Conservation (phyloP, 129 eudicot species). For the Saposhnikovia divaricata region DNA sequence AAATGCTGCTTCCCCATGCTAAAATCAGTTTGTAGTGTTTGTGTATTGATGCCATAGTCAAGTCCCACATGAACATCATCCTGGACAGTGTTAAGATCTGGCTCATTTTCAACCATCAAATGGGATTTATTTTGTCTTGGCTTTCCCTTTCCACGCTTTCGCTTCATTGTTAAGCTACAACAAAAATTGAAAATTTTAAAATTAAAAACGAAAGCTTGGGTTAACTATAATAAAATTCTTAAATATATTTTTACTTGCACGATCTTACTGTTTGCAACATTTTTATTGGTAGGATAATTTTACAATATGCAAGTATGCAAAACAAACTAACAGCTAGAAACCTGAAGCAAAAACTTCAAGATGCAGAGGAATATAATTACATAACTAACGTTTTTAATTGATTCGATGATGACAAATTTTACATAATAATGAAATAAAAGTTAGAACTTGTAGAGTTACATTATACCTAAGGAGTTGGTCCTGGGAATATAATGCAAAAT, state of each 20-base stretch:
- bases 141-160: conserved; percentile 66
- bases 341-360: not conserved
- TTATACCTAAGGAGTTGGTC: not conserved
- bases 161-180: conserved; percentile 39
- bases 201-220: not conserved
- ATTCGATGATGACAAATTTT: not conserved
- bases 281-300: not conserved
- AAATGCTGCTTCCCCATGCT: conserved; percentile 46
- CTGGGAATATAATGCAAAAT: not conserved
- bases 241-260: no score
- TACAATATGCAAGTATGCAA: not conserved
- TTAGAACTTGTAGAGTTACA: not conserved
- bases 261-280: not conserved
- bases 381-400: not conserved
- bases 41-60: not conserved
- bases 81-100: conserved; percentile 28
- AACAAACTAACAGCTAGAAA: not conserved
- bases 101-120: conserved; percentile 35
- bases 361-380: not conserved
- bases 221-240: not conserved
- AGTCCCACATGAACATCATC: conserved; percentile 27
- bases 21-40: conserved; percentile 17
- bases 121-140: conserved; percentile 40
- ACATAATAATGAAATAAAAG: not conserved
- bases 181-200: not conserved